Conservation (phyloP, 768 basidiomycete species). For the Ramaria rubella region DNA sequence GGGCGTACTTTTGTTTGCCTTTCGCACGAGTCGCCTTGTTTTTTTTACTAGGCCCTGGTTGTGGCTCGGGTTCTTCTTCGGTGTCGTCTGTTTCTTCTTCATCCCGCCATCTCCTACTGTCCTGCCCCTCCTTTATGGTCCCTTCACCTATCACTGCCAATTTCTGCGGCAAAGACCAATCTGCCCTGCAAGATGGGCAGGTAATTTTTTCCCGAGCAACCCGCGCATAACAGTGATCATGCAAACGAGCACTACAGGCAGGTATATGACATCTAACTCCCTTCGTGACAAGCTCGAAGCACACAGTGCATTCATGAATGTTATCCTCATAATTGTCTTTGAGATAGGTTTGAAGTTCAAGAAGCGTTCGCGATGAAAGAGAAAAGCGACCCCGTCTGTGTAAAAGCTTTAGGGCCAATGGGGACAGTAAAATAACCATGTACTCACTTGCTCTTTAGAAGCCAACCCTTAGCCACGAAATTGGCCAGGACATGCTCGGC, state of each 20-base stretch:
- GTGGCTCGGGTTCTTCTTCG: conserved; percentile 5
- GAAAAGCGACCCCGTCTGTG: conserved; percentile 55
- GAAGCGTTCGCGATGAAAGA: conserved; percentile 63
- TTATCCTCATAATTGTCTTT: conserved; percentile 68
- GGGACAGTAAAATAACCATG: background rate
- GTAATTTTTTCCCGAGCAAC: conserved; percentile 37
- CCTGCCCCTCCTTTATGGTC: conserved; percentile 55
- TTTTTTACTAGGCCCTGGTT: background rate
- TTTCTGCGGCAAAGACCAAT: conserved; percentile 53
- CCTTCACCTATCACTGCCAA: conserved; percentile 61
- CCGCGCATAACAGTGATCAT: conserved; percentile 54
- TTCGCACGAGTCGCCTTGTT: background rate
- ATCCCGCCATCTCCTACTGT: conserved; percentile 29
- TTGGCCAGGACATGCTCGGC: conserved; percentile 66
- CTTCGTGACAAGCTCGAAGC: conserved; percentile 66
- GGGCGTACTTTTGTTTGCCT: background rate
- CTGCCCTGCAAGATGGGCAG: conserved; percentile 52
- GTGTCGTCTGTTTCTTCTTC: conserved; percentile 18
- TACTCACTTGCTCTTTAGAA: conserved; percentile 65
- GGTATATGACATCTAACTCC: conserved; percentile 55
- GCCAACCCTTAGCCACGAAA: conserved; percentile 81
- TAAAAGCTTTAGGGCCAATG: background rate
- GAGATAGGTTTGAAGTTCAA: conserved; percentile 71
- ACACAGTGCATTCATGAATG: conserved; percentile 64
- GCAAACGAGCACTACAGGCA: conserved; percentile 60